Evolutionary conservation across 495 filamentous ascomycete species (phyloP).

Genomic region (Daldinia caldariorum): DNA sequence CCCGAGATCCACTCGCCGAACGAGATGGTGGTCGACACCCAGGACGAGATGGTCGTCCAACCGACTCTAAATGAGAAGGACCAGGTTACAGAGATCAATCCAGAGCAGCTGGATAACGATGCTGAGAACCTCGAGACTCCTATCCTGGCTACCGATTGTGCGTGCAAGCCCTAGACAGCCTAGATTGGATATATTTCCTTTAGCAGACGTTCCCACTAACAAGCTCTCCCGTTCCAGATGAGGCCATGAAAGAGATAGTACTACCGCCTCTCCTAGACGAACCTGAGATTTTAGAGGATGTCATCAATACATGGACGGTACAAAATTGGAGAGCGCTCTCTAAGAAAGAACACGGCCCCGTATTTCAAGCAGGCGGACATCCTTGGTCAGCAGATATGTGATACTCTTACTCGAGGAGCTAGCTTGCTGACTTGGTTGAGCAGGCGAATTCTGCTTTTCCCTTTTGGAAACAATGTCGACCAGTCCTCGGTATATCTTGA

Average conservation of each 20-base stretch:
- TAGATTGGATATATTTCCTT: neutral
- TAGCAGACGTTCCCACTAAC: conserved; percentile 40
- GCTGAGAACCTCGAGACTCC: conserved; percentile 55
- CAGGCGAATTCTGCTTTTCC: conserved; percentile 95
- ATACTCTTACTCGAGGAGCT: conserved; percentile 1
- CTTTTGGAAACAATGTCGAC: conserved; percentile 91
- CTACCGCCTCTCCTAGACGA: conserved; percentile 68
- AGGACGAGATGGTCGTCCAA: conserved; percentile 71
- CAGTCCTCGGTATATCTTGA: conserved; percentile 95
- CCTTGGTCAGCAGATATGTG: conserved; percentile 74
- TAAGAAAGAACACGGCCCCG: conserved; percentile 84
- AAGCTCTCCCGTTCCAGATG: conserved; percentile 60
- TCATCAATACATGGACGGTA: conserved; percentile 83
- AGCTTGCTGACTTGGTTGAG: conserved; percentile 37
- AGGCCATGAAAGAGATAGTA: conserved; percentile 82
- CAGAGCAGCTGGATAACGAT: conserved; percentile 65
- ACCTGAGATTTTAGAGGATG: conserved; percentile 80
- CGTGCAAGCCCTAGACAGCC: conserved; percentile 47
- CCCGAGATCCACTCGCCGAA: conserved; percentile 57
- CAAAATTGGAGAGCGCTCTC: conserved; percentile 77
- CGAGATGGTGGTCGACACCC: conserved; percentile 77
- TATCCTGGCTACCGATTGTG: conserved; percentile 78
- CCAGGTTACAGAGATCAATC: conserved; percentile 84
- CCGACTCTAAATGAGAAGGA: conserved; percentile 76
- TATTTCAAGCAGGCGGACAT: conserved; percentile 84